Evolutionary conservation across 2,329 filamentous ascomycete genomes (phyloP), one percentile per base, ranked within the genome.

Genomic region (Hypoxylon sp.): DNA sequence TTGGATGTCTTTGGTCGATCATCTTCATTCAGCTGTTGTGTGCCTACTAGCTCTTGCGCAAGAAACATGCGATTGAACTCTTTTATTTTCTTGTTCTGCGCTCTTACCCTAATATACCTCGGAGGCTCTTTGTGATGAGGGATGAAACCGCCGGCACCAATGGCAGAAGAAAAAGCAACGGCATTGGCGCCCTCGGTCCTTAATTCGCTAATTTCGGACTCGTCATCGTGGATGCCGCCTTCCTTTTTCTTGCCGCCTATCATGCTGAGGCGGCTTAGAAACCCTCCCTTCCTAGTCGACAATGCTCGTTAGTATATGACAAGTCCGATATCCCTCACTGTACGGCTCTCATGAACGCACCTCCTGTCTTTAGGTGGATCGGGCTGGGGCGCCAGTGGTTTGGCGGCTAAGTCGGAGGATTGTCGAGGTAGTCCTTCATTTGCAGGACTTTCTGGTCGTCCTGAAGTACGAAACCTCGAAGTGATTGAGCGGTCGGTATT

Each of bases 51-150:
- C 79, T 98, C 92, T 80, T 99, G 96, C 2, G 96, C 94, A 2
- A 98, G 86, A 77, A 99, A 99, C 64, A 97, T 84, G 50, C 90
- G 90, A 77, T 96, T 90, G 76, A 98, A 98, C 59, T 95, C 91
- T 73, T 89, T 90, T 21, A 86, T 83, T 75, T 91, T 94, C 80
- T 97, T 97, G 79, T 94, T 89, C 76, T 93, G 90, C 1, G 91
- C 83, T 70, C 91, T 89, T 65, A 97, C 91, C 71, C 93, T 93
- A 75, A 98, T 96, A 76, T 98, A 98, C 25, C 93, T 89, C 1
- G 94, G 93, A 2, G 95, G 94, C 60, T 94, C 93, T 71, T 96
- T 96, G 76, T 97, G 91, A 68, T 91, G 89, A 6, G 96, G 95
- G 61, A 93, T 93, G 79, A 91, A 98, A 65, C 93, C 91, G 59